These are phyloP conservation scores for Naganishia antarctica DNA, from an alignment of 768 basidiomycete species.

Conservation along the genomic window DNA sequence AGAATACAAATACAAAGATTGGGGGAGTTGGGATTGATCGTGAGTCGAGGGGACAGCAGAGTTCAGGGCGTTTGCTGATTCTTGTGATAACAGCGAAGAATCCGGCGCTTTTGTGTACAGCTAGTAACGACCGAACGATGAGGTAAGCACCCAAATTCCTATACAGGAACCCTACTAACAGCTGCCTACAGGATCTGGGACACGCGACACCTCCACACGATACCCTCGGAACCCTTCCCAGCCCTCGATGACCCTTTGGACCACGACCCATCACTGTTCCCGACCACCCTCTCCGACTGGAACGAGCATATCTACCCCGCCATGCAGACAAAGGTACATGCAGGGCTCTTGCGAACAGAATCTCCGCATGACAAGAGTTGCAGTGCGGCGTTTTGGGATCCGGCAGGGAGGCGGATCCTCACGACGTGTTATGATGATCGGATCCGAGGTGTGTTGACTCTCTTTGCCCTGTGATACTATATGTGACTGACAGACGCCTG, in stretches of 20 bases:
- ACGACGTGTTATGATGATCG: conserved; percentile 52
- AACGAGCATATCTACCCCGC: background rate
- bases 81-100: conserved; percentile 34
- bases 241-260: conserved; percentile 30
- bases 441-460: no score
- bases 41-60: conserved; percentile 31
- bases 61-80: conserved; percentile 28
- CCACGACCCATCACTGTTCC: background rate
- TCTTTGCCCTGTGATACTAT: no score
- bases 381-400: conserved; percentile 51
- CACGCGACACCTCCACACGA: conserved; percentile 37
- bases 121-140: conserved; percentile 47
- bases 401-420: conserved; percentile 48
- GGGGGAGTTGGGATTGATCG: conserved; percentile 50
- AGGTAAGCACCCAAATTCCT: conserved; percentile 19
- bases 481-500: conserved; percentile 24
- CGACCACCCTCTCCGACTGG: background rate
- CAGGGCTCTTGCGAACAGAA: conserved; percentile 7
- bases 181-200: conserved; percentile 50
- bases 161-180: no score
- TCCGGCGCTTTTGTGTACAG: conserved; percentile 45
- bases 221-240: conserved; percentile 34
- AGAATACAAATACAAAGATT: conserved; percentile 44
- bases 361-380: conserved; percentile 46
- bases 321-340: conserved; percentile 6